These are phyloP conservation scores for Eimeria nieschulzi DNA, from an alignment of 169 alveolate species.

Conservation along the genomic window DNA sequence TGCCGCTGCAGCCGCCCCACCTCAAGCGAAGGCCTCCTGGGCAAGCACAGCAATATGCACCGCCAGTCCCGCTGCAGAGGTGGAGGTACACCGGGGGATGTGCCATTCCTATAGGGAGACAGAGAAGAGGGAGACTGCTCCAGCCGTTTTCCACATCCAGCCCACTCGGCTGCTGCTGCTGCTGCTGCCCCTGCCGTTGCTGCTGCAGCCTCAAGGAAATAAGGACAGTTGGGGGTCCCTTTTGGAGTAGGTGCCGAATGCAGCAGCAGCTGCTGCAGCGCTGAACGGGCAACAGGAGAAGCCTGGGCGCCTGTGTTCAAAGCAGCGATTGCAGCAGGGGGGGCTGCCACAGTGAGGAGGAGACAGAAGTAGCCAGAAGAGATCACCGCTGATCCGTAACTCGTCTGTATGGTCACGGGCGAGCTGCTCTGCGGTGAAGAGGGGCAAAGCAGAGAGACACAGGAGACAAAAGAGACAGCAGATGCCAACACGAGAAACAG, in stretches of 20 bases:
- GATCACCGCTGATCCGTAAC: conserved; percentile 21
- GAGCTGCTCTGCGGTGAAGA: conserved; percentile 3
- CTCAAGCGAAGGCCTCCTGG: conserved; percentile 67
- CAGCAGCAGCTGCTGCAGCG: conserved; percentile 55
- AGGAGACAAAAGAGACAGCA: conserved; percentile 19
- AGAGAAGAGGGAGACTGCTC: conserved; percentile 12
- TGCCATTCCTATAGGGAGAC: conserved; percentile 56
- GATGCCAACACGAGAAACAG: background rate
- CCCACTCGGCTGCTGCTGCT: conserved; percentile 31
- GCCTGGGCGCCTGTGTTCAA: background rate
- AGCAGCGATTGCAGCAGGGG: conserved; percentile 35
- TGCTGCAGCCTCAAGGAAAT: conserved; percentile 22
- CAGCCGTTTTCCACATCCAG: conserved; percentile 11
- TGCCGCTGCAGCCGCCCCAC: conserved; percentile 58
- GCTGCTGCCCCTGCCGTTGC: conserved; percentile 52
- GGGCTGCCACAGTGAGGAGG: conserved; percentile 22
- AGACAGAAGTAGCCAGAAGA: background rate
- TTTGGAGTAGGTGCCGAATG: background rate
- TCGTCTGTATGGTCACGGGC: background rate
- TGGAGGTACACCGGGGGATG: conserved; percentile 21
- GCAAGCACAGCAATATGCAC: conserved; percentile 67
- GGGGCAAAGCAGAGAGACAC: conserved; percentile 15
- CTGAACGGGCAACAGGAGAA: conserved; percentile 1
- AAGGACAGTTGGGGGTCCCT: background rate
- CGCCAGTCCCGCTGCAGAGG: conserved; percentile 76